These are phyloP conservation scores for Phellinidium pouzarii DNA, from an alignment of 1,284 basidiomycete genomes.

Conservation along the genomic window DNA sequence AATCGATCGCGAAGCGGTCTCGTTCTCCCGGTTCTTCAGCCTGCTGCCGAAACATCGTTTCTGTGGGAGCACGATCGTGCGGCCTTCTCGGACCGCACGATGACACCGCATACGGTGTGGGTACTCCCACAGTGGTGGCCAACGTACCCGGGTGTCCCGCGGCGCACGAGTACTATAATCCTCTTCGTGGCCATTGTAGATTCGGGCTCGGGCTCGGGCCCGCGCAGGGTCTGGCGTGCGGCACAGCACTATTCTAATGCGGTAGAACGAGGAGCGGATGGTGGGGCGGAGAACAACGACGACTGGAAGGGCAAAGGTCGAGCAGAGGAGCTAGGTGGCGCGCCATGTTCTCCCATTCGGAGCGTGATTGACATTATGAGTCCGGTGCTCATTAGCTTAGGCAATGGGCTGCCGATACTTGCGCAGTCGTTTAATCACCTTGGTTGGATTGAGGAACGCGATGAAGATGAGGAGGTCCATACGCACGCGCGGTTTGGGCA, in stretches of 20 bases:
- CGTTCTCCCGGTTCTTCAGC: not conserved
- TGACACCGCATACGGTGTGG: slow-evolving; percentile 17
- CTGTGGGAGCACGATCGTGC: slow-evolving; percentile 15
- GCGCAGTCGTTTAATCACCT: slow-evolving; percentile 18
- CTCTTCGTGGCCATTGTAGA: slow-evolving; percentile 3
- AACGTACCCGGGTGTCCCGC: slow-evolving; percentile 16
- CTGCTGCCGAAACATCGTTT: not conserved
- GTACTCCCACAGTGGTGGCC: slow-evolving; percentile 20
- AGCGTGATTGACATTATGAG: slow-evolving; percentile 16
- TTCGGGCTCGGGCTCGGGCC: not conserved
- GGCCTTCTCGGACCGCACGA: not conserved
- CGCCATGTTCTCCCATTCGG: slow-evolving; percentile 10
- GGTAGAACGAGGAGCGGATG: not conserved
- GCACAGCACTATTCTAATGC: slow-evolving; percentile 16
- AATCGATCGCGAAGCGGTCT: slow-evolving; percentile 2
- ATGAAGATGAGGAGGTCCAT: not conserved
- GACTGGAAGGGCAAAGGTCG: not conserved
- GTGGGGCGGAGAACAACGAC: not conserved
- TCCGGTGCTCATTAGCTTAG: slow-evolving; percentile 14
- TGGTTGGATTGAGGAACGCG: slow-evolving; percentile 16
- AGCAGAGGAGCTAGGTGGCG: slow-evolving; percentile 2
- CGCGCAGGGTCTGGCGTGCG: slow-evolving; percentile 10
- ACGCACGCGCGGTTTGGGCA: not conserved
- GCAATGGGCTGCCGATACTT: slow-evolving; percentile 16
- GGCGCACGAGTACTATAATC: slow-evolving; percentile 12